These are phyloP conservation scores for Phytophthora ohioensis DNA, from an alignment of 352 stramenopile species.

Conservation along the genomic window DNA sequence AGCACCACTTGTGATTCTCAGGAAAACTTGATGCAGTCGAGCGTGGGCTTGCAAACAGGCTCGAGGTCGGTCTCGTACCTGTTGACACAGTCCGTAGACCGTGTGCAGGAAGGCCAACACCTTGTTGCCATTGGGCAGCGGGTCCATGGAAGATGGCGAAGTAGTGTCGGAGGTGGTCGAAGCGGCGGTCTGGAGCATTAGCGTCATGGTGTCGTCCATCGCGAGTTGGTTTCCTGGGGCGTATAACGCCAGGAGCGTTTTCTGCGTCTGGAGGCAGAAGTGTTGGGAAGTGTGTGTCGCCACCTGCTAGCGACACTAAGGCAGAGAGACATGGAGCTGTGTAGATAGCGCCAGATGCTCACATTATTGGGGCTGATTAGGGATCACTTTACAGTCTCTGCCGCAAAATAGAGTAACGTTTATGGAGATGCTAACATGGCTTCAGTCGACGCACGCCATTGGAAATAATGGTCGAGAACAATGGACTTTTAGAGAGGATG, in stretches of 20 bases:
- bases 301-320: slow-evolving; percentile 11
- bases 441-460: slow-evolving; percentile 1
- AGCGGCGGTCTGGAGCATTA: slow-evolving; percentile 5
- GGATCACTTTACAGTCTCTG: not conserved
- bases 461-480: not conserved
- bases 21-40: slow-evolving; percentile 57
- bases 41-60: slow-evolving; percentile 57
- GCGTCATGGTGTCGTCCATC: slow-evolving; percentile 27
- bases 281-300: slow-evolving; percentile 26
- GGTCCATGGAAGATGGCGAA: slow-evolving; percentile 38
- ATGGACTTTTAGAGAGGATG: too few species aligned
- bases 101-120: slow-evolving; percentile 48
- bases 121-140: slow-evolving; percentile 44
- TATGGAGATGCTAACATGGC: slow-evolving; percentile 8
- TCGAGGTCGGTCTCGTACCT: slow-evolving; percentile 52
- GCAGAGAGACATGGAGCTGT: slow-evolving; percentile 15
- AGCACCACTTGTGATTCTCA: slow-evolving; percentile 47
- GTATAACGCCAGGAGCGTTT: slow-evolving; percentile 17
- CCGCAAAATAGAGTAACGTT: too few species aligned
- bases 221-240: slow-evolving; percentile 26
- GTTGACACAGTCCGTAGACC: slow-evolving; percentile 53
- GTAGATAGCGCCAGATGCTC: slow-evolving; percentile 6
- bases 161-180: slow-evolving; percentile 16
- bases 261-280: not conserved
- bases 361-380: slow-evolving; percentile 15